phyloP scores from a whole-genome alignment of 306 rosid species.

The Trichosanthes cucumerina region DNA sequence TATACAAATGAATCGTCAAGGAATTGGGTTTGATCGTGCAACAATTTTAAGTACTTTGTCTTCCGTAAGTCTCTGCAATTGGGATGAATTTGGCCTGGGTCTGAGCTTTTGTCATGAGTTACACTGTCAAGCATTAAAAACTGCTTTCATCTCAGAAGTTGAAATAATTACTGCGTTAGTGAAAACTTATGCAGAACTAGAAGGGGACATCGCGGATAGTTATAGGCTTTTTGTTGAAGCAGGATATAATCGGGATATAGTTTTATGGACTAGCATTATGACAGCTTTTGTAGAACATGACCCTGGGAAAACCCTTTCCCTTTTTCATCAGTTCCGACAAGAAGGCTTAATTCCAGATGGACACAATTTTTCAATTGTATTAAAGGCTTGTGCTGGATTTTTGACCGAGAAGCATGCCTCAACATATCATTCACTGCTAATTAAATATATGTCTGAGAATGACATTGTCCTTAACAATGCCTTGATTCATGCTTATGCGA shows the following conservation, averaged over 20 bases:
- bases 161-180: conserved; percentile 61
- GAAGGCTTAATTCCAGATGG: conserved; percentile 53
- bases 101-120: conserved; percentile 42
- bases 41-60: conserved; percentile 53
- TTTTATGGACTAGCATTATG: conserved; percentile 81
- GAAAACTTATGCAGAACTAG: conserved; percentile 56
- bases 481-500: conserved; percentile 76
- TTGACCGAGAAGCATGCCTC: conserved; percentile 47
- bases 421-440: conserved; percentile 53
- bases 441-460: conserved; percentile 52
- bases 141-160: conserved; percentile 44
- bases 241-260: conserved; percentile 42
- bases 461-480: conserved; percentile 60
- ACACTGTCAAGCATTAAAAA: conserved; percentile 58
- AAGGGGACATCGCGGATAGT: conserved; percentile 47
- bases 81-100: conserved; percentile 14
- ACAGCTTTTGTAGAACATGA: conserved; percentile 49
- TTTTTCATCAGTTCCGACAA: conserved; percentile 42
- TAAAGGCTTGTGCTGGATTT: conserved; percentile 72
- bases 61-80: conserved; percentile 32
- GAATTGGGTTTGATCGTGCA: conserved; percentile 55
- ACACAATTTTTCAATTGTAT: conserved; percentile 60
- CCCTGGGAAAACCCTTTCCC: conserved; percentile 61
- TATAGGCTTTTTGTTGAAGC: conserved; percentile 58
- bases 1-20: conserved; percentile 40